Conservation (phyloP, 2,329 filamentous ascomycete species). For the Hypomyces rosellus region DNA sequence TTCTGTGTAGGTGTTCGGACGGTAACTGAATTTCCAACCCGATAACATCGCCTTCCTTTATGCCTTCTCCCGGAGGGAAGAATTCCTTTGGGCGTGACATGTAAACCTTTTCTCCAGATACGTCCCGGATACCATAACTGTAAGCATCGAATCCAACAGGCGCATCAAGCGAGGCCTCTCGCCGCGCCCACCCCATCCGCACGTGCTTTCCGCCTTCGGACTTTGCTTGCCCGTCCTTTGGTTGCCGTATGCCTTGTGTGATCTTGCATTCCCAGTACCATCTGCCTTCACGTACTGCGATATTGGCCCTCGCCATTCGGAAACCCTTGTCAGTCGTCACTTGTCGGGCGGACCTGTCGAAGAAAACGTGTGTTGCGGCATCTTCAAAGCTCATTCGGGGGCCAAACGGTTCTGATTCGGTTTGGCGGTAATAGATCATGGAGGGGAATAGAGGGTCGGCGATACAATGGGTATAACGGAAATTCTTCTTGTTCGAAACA, state of each 20-base stretch:
- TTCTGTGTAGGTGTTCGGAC: slow-evolving; percentile 76
- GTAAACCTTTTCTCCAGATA: slow-evolving; percentile 84
- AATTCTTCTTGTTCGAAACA: slow-evolving; percentile 63
- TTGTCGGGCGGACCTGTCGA: slow-evolving; percentile 67
- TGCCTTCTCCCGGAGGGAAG: slow-evolving; percentile 69
- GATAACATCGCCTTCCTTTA: slow-evolving; percentile 87
- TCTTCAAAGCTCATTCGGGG: slow-evolving; percentile 91
- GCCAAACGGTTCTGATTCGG: slow-evolving; percentile 76
- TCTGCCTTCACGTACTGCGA: slow-evolving; percentile 80
- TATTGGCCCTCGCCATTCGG: slow-evolving; percentile 83
- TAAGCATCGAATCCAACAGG: slow-evolving; percentile 87
- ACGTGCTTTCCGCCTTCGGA: slow-evolving; percentile 55
- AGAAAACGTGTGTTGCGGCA: slow-evolving; percentile 75
- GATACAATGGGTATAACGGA: slow-evolving; percentile 85
- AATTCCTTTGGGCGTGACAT: slow-evolving; percentile 91
- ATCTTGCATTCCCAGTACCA: slow-evolving; percentile 95
- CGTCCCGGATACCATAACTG: slow-evolving; percentile 88
- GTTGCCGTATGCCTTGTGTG: slow-evolving; percentile 59
- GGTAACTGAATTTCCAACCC: slow-evolving; percentile 89
- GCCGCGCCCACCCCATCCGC: slow-evolving; percentile 77
- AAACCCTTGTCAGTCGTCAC: slow-evolving; percentile 91
- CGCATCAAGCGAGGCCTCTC: slow-evolving; percentile 75
- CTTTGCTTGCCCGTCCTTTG: slow-evolving; percentile 36
- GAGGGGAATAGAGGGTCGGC: slow-evolving; percentile 83
- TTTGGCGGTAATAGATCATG: slow-evolving; percentile 82